phyloP scores from a whole-genome alignment of 257 asterid genomes.

The Solanum virginianum region DNA sequence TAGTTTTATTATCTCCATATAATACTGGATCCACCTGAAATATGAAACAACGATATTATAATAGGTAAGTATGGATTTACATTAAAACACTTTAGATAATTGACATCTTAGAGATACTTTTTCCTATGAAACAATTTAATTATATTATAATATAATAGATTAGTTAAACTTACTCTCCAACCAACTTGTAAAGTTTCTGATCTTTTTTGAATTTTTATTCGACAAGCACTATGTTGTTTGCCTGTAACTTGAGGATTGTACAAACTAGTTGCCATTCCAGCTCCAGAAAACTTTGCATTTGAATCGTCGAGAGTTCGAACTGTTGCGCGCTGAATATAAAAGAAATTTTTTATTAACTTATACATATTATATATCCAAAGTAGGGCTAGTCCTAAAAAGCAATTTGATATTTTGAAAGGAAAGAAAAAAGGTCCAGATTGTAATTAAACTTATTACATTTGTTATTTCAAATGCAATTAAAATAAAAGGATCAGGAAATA shows the following conservation, averaged over 20 bases:
- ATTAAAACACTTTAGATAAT: neutral
- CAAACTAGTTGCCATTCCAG: neutral
- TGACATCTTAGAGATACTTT: neutral
- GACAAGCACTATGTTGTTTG: neutral
- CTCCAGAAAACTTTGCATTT: neutral
- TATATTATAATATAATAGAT: neutral
- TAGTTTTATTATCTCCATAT: neutral
- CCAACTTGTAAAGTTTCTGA: neutral
- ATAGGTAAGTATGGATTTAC: neutral
- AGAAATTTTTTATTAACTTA: neutral
- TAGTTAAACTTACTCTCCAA: neutral
- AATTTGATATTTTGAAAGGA: neutral
- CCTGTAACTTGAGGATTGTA: neutral
- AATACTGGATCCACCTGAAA: neutral
- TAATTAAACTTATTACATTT: neutral
- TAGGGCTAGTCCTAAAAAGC: neutral
- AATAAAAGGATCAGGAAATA: neutral
- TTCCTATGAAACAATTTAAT: neutral
- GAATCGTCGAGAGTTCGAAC: neutral
- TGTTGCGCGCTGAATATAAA: neutral
- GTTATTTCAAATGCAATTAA: neutral
- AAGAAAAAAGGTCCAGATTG: neutral
- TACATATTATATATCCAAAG: neutral
- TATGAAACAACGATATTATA: neutral
- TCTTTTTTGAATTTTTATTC: neutral